These are phyloP conservation scores for Aspergillus asperescens DNA, from an alignment of 495 filamentous ascomycete species.

Conservation along the genomic window DNA sequence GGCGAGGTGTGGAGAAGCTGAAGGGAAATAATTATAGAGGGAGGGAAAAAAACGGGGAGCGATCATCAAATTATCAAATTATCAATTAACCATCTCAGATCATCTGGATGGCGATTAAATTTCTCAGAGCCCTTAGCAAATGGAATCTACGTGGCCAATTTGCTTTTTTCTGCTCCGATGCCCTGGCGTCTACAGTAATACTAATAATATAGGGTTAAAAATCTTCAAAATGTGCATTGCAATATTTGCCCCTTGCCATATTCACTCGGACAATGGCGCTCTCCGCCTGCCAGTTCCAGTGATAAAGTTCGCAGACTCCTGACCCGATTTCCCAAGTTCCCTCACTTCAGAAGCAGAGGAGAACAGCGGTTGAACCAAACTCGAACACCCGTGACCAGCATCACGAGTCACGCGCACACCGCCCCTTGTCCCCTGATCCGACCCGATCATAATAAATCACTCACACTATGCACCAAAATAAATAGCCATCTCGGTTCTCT, in stretches of 20 bases:
- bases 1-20: slow-evolving; percentile 14
- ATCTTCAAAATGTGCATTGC: no score
- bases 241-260: slow-evolving; percentile 14
- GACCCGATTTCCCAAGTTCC: not conserved
- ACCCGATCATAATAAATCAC: no score
- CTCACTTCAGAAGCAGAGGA: not conserved
- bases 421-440: no score
- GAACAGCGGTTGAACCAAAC: not conserved
- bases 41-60: slow-evolving; percentile 14
- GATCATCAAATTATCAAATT: slow-evolving; percentile 3
- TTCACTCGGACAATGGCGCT: slow-evolving; percentile 13
- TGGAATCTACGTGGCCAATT: slow-evolving; percentile 7
- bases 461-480: no score
- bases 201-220: no score
- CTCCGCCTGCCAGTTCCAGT: no score
- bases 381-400: no score
- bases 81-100: not conserved
- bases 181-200: no score
- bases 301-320: no score
- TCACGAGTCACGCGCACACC: slow-evolving; percentile 10
- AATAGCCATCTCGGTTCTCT: no score
- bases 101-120: not conserved
- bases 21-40: slow-evolving; percentile 1
- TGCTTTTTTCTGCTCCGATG: slow-evolving; percentile 9
- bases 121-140: no score